Base-by-base conservation (phyloP, 805 yeast genomes). In the Candida boleticola region DNA sequence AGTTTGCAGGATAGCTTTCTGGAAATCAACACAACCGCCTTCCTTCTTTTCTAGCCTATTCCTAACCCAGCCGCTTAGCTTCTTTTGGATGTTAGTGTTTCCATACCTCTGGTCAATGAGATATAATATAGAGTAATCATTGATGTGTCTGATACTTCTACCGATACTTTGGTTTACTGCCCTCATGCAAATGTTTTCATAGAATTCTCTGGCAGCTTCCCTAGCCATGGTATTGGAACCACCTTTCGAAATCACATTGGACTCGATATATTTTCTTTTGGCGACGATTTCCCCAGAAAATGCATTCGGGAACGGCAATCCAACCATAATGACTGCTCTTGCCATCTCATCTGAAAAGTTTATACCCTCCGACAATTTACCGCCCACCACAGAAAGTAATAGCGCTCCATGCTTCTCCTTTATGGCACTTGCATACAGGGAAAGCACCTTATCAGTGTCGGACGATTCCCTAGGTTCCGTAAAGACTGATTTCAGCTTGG, bases 91-190 rank as follows among this genome's bases (percentile, higher is more conserved):
- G 22, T 67, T 59, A 1, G 53, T 50, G 2, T 57, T 56, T 2
- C 52, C 53, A 48, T 76, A 92, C 41, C 97, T 67, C 25, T 60
- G 61, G 58, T 92, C 98, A 13, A 89, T 52, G 30, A 90, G 66
- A 50, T 77, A 79, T 5, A 92, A 83, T 13, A 79, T 74, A 0
- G 97, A 83, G 56, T 85, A 89, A 61, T 92, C 98, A 32, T 76
- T 73, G 20, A 74, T 75, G 58, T 90, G 96, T 46, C 98, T 70
- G 30, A 90, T 90, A 5, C 97, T 87, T 49, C 98, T 74, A 0
- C 97, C 98, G 10, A 92, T 83, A 63, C 95, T 82, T 60, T 90
- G 98, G 57, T 90, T 90, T 0, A 90, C 89, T 0, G 96, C 85
- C 40, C 89, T 79, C 93, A 92, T 85, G 55, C 96, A 89, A 5